phyloP scores from a whole-genome alignment of 805 yeast species.

The Kodamaea restingae region DNA sequence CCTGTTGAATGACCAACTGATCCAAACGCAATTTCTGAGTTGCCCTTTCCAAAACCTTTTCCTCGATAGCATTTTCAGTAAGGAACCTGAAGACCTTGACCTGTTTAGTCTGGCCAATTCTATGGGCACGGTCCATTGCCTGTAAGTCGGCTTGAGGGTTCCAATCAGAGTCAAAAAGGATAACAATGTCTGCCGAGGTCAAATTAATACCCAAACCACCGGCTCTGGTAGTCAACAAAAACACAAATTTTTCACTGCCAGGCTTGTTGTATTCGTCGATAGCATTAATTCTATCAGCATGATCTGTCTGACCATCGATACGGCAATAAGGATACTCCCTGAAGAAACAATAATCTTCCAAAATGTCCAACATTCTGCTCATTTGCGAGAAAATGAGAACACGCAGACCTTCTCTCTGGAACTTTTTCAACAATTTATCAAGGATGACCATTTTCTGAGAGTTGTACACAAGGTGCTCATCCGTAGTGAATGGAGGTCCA shows the following conservation, averaged over 20 bases:
- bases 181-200: slow-evolving; percentile 76
- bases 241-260: slow-evolving; percentile 66
- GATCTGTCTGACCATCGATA: slow-evolving; percentile 82
- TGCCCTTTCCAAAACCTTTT: slow-evolving; percentile 76
- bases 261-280: slow-evolving; percentile 81
- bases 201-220: slow-evolving; percentile 87
- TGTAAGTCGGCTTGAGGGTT: slow-evolving; percentile 87
- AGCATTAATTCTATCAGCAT: slow-evolving; percentile 67
- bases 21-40: slow-evolving; percentile 75
- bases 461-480: slow-evolving; percentile 73
- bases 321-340: slow-evolving; percentile 69
- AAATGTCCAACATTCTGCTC: slow-evolving; percentile 76
- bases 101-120: slow-evolving; percentile 84
- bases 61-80: slow-evolving; percentile 81
- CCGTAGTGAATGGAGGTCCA: slow-evolving; percentile 84
- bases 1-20: slow-evolving; percentile 80
- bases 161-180: slow-evolving; percentile 80
- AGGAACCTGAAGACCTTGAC: slow-evolving; percentile 74
- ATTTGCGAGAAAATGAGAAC: slow-evolving; percentile 79
- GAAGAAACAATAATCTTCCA: slow-evolving; percentile 75
- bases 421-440: slow-evolving; percentile 60
- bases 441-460: slow-evolving; percentile 68
- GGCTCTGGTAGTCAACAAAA: slow-evolving; percentile 76
- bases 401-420: slow-evolving; percentile 67
- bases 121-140: slow-evolving; percentile 87